These are phyloP conservation scores for Alternaria angustiovoidea DNA, from an alignment of 2,329 filamentous ascomycete species.

Conservation along the genomic window DNA sequence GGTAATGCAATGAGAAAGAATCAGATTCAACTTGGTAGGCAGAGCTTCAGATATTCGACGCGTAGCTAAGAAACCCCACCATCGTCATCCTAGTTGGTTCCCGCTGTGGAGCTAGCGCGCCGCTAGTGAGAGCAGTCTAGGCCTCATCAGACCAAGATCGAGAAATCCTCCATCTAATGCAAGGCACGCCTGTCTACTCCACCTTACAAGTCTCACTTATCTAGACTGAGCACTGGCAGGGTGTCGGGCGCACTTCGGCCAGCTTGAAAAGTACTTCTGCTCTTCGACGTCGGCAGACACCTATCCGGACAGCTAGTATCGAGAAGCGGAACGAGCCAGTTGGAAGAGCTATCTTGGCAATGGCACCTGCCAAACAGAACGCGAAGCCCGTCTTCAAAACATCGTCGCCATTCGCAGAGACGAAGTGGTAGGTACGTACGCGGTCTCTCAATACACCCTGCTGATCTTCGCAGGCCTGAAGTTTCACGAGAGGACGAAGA, in stretches of 20 bases:
- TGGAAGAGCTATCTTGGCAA: slow-evolving; percentile 7
- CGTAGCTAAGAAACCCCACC: slow-evolving; percentile 13
- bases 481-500: slow-evolving; percentile 67
- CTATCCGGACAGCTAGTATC: not conserved
- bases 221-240: not conserved
- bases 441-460: not conserved
- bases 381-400: slow-evolving; percentile 68
- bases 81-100: slow-evolving; percentile 18
- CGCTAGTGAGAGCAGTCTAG: slow-evolving; percentile 13
- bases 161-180: slow-evolving; percentile 20
- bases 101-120: slow-evolving; percentile 11
- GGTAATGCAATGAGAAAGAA: not conserved
- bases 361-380: slow-evolving; percentile 38
- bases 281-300: not conserved
- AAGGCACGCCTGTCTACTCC: slow-evolving; percentile 18
- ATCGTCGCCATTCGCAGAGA: slow-evolving; percentile 69
- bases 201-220: slow-evolving; percentile 12
- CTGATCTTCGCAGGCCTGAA: slow-evolving; percentile 62
- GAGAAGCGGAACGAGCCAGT: not conserved
- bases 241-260: slow-evolving; percentile 14
- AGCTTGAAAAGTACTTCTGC: slow-evolving; percentile 1
- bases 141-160: slow-evolving; percentile 6
- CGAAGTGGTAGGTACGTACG: slow-evolving; percentile 63
- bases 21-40: slow-evolving; percentile 37
- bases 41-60: slow-evolving; percentile 61